phyloP scores from a whole-genome alignment of 2,329 filamentous ascomycete genomes.

The Pseudogymnoascus sp. region DNA sequence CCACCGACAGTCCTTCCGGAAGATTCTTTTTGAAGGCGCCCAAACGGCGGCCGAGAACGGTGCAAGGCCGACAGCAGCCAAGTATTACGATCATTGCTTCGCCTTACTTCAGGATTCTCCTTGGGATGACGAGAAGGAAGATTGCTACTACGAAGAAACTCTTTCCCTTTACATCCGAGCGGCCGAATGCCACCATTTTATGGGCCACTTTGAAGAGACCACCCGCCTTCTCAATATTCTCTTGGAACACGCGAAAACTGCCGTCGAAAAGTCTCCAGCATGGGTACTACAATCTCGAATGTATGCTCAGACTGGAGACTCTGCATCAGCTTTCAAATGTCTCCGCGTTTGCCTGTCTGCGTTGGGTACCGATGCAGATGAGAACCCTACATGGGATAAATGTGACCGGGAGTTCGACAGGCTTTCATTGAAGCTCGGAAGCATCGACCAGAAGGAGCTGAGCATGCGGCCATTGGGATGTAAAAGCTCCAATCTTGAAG shows the following conservation, averaged over 20 bases:
- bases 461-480: slow-evolving; percentile 34
- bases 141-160: slow-evolving; percentile 81
- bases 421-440: slow-evolving; percentile 52
- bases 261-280: slow-evolving; percentile 74
- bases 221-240: slow-evolving; percentile 61
- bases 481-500: slow-evolving; percentile 49
- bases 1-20: slow-evolving; percentile 57
- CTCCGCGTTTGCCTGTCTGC: slow-evolving; percentile 65
- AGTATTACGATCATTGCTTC: slow-evolving; percentile 72
- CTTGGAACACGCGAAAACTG: slow-evolving; percentile 60
- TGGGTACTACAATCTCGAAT: slow-evolving; percentile 79
- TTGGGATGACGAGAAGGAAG: slow-evolving; percentile 63
- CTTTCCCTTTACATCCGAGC: slow-evolving; percentile 70
- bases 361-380: slow-evolving; percentile 59
- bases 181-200: slow-evolving; percentile 76
- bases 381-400: slow-evolving; percentile 62
- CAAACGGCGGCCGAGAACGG: slow-evolving; percentile 73
- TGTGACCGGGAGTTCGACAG: slow-evolving; percentile 69
- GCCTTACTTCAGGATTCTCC: slow-evolving; percentile 70
- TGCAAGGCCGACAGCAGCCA: slow-evolving; percentile 71
- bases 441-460: slow-evolving; percentile 44
- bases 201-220: slow-evolving; percentile 63
- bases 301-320: slow-evolving; percentile 66
- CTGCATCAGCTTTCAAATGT: slow-evolving; percentile 57
- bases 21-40: slow-evolving; percentile 69